A percentile compares a stretch with the other conserved stretches of the same genome.
phyloP scores from a whole-genome alignment of 495 filamentous ascomycete species.

The Pyrenula aspistea region DNA sequence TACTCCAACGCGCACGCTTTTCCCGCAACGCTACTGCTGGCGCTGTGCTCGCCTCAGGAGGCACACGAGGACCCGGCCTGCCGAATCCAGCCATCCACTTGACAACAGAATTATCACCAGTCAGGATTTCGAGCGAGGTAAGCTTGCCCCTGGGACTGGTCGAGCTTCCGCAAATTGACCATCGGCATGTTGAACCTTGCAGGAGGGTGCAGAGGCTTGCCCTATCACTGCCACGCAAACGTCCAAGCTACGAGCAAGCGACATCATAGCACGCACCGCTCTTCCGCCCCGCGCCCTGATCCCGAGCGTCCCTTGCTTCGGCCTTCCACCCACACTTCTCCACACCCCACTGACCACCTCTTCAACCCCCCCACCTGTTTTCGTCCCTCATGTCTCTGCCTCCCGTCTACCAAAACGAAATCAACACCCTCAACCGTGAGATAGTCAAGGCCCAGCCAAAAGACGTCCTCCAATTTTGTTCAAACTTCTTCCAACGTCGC shows the following conservation, averaged over 20 bases:
- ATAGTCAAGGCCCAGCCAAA: conserved; percentile 35
- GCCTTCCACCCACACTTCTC: not conserved
- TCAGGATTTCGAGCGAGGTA: not conserved
- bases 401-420: conserved; percentile 43
- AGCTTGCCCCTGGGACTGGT: not conserved
- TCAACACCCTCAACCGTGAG: conserved; percentile 44
- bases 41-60: not conserved
- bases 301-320: not conserved
- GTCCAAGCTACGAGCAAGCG: not conserved
- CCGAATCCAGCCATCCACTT: not conserved
- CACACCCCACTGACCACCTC: not conserved
- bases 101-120: not conserved
- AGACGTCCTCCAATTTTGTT: conserved; percentile 57
- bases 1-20: not conserved
- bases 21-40: not conserved
- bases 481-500: conserved; percentile 51
- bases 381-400: conserved; percentile 33
- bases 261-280: not conserved
- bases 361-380: not conserved
- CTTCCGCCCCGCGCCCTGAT: not conserved
- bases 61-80: not conserved
- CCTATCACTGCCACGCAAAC: not conserved
- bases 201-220: not conserved
- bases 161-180: not conserved
- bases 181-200: not conserved